Evolutionary conservation across 2,329 filamentous ascomycete species (phyloP).

Genomic region (Alternaria panax): DNA sequence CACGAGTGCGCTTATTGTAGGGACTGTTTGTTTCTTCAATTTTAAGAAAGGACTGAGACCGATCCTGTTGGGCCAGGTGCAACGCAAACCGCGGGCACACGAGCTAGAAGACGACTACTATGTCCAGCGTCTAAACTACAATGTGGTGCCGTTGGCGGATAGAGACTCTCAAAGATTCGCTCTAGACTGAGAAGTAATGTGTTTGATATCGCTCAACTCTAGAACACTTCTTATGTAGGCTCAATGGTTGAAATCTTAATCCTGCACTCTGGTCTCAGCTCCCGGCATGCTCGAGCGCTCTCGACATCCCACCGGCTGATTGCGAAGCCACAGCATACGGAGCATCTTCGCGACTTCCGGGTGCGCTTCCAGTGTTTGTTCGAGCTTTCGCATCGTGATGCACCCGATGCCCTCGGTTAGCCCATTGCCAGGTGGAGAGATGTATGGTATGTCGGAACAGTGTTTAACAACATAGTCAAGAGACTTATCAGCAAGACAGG

Average conservation of each 20-base stretch:
- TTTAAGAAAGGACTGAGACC: conserved; percentile 34
- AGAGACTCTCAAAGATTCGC: conserved; percentile 15
- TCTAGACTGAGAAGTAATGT: conserved; percentile 7
- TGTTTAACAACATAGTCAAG: too few relatives aligned
- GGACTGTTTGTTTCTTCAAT: conserved; percentile 26
- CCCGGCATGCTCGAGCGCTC: too few relatives aligned
- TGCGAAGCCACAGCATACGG: neutral
- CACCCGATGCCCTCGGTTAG: neutral
- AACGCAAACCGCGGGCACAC: conserved; percentile 12
- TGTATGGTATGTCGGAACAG: too few relatives aligned
- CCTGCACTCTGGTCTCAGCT: neutral
- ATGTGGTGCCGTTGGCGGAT: conserved; percentile 8
- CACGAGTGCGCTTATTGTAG: conserved; percentile 4
- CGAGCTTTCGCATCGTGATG: neutral
- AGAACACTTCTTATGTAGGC: neutral
- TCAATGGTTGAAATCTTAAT: neutral
- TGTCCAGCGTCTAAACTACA: conserved; percentile 22
- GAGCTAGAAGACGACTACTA: conserved; percentile 12
- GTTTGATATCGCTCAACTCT: neutral
- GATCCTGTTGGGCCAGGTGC: conserved; percentile 20
- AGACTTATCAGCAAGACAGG: neutral
- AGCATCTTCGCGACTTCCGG: neutral
- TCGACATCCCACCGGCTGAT: neutral
- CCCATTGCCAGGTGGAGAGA: too few relatives aligned
- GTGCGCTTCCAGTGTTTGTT: neutral